These are phyloP conservation scores for Otatea glauca DNA, from an alignment of 176 grass and related monocot genomes.

Conservation along the genomic window DNA sequence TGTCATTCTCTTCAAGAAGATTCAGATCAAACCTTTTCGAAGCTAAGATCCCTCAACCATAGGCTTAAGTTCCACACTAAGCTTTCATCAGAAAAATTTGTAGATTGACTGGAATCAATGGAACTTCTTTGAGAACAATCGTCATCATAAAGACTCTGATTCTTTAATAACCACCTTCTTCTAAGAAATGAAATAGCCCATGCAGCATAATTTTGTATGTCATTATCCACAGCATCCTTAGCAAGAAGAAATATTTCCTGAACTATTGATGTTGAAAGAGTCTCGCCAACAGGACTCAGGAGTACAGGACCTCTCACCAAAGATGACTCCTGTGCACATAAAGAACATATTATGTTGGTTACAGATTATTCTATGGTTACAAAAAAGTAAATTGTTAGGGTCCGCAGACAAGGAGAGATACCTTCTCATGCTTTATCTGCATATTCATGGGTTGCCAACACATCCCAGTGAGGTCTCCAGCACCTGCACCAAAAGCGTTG, in stretches of 20 bases:
- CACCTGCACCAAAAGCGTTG: slow-evolving; percentile 84
- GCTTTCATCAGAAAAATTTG: slow-evolving; percentile 68
- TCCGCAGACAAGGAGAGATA: slow-evolving; percentile 39
- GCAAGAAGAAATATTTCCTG: slow-evolving; percentile 93
- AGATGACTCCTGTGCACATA: slow-evolving; percentile 65
- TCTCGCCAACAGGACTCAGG: slow-evolving; percentile 69
- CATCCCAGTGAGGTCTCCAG: slow-evolving; percentile 64
- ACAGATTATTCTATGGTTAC: slow-evolving; percentile 35
- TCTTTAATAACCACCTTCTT: slow-evolving; percentile 61
- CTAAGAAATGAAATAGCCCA: slow-evolving; percentile 95
- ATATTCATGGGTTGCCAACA: slow-evolving; percentile 45
- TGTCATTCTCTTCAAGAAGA: slow-evolving; percentile 34
- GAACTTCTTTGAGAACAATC: slow-evolving; percentile 58
- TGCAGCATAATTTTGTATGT: slow-evolving; percentile 71
- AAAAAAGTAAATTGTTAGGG: slow-evolving; percentile 41
- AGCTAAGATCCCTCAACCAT: slow-evolving; percentile 74
- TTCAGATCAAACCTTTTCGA: slow-evolving; percentile 66
- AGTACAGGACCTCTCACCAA: slow-evolving; percentile 73
- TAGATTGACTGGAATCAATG: slow-evolving; percentile 42
- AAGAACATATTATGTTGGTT: background rate
- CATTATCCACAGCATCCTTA: slow-evolving; percentile 73
- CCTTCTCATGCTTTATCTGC: slow-evolving; percentile 61
- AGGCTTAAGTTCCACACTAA: slow-evolving; percentile 84
- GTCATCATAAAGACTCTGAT: slow-evolving; percentile 47
- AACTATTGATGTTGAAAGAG: slow-evolving; percentile 67